Evolutionary conservation across 805 yeast species (phyloP).

Genomic region (Starmerella etchellsii): DNA sequence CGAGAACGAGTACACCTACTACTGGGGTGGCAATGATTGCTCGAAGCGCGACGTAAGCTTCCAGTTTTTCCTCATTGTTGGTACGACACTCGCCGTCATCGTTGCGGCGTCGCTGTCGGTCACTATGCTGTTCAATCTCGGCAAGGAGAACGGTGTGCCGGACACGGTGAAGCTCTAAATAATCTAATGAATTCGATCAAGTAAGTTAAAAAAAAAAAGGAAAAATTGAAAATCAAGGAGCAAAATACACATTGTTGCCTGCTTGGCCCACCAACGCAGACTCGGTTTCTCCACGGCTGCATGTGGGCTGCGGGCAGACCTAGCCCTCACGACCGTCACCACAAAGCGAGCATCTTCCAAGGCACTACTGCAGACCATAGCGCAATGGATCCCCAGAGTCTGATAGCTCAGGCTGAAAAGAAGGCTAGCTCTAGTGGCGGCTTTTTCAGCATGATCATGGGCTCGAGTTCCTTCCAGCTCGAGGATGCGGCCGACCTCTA

Average conservation of each 20-base stretch:
- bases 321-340: too few species aligned
- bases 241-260: too few species aligned
- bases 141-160: slow-evolving; percentile 30
- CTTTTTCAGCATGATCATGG: slow-evolving; percentile 33
- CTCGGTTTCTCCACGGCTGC: too few species aligned
- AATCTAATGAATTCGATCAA: too few species aligned
- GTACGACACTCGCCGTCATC: slow-evolving; percentile 46
- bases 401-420: slow-evolving; percentile 48
- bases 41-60: slow-evolving; percentile 54
- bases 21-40: slow-evolving; percentile 41
- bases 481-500: slow-evolving; percentile 92
- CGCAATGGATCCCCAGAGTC: slow-evolving; percentile 21
- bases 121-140: slow-evolving; percentile 38
- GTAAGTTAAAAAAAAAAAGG: too few species aligned
- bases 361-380: too few species aligned
- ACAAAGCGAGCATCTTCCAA: too few species aligned
- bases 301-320: too few species aligned
- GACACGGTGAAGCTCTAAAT: too few species aligned
- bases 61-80: slow-evolving; percentile 54
- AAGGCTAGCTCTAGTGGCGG: slow-evolving; percentile 59
- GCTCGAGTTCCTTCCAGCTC: slow-evolving; percentile 46
- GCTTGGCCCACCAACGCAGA: too few species aligned
- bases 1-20: slow-evolving; percentile 22
- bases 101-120: slow-evolving; percentile 38
- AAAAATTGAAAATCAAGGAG: too few species aligned